Conservation (phyloP, 2,329 filamentous ascomycete genomes). For the Cryphonectria nitschkei region DNA sequence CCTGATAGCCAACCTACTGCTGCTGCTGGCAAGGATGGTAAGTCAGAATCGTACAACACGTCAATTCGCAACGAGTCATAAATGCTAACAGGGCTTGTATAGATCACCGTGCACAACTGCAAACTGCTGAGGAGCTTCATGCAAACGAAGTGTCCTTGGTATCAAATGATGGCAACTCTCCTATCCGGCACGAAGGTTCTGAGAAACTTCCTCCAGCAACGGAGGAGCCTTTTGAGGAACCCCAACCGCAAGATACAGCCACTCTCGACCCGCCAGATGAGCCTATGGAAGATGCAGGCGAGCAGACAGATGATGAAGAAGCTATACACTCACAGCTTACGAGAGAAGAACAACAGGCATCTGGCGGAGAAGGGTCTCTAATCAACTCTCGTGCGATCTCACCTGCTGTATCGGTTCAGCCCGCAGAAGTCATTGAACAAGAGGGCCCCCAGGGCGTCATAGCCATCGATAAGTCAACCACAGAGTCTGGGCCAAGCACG, state of each 20-base stretch:
- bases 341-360: constrained; percentile 24
- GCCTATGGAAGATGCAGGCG: constrained; percentile 1
- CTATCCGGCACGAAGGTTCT: constrained; percentile 9
- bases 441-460: not conserved
- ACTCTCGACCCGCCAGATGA: not conserved
- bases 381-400: not conserved
- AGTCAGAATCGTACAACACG: not conserved
- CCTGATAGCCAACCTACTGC: constrained; percentile 31
- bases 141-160: constrained; percentile 4
- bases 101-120: constrained; percentile 12
- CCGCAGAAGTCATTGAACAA: constrained; percentile 13
- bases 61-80: not conserved
- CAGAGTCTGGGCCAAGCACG: constrained; percentile 33
- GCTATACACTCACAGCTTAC: constrained; percentile 28
- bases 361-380: constrained; percentile 12
- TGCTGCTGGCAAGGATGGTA: constrained; percentile 13
- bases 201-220: not conserved
- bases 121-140: constrained; percentile 1
- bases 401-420: constrained; percentile 8
- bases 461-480: not conserved
- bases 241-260: not conserved
- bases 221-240: not conserved
- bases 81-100: not conserved
- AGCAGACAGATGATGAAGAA: constrained; percentile 22
- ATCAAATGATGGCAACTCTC: not conserved